phyloP scores from a whole-genome alignment of 2,329 filamentous ascomycete species.

The Neonectria magnoliae region DNA sequence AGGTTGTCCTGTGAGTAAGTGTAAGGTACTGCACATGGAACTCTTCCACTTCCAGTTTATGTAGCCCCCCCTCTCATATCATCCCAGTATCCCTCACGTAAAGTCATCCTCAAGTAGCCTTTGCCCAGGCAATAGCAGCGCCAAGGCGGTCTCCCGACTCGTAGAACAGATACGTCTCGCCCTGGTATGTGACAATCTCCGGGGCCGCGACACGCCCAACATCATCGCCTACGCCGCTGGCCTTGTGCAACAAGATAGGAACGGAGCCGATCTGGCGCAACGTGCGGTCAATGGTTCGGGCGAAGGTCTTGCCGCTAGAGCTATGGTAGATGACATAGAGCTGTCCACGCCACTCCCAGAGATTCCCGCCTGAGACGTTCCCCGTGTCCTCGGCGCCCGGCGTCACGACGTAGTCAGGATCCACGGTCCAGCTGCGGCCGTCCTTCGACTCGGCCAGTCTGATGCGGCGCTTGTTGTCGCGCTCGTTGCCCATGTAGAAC shows the following conservation, averaged over 20 bases:
- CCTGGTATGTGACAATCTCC: neutral
- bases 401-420: constrained; percentile 20
- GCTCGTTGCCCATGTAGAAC: constrained; percentile 44
- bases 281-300: constrained; percentile 27
- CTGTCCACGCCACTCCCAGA: constrained; percentile 26
- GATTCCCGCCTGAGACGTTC: constrained; percentile 23
- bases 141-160: constrained; percentile 14
- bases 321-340: constrained; percentile 26
- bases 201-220: constrained; percentile 21
- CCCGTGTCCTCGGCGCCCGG: constrained; percentile 9
- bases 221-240: constrained; percentile 13
- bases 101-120: neutral
- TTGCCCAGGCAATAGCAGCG: constrained; percentile 22
- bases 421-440: constrained; percentile 32
- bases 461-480: constrained; percentile 37
- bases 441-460: constrained; percentile 39
- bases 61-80: too few relatives aligned
- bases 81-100: too few relatives aligned
- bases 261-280: constrained; percentile 21
- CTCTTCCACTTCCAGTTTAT: too few relatives aligned
- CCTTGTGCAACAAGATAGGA: constrained; percentile 21
- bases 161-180: constrained; percentile 23
- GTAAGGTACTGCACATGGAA: too few relatives aligned
- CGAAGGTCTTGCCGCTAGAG: constrained; percentile 14
- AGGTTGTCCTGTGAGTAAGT: too few relatives aligned